Base-by-base conservation (phyloP, 371 early-diverging fungal genomes). In the Lichtheimia corymbifera region DNA sequence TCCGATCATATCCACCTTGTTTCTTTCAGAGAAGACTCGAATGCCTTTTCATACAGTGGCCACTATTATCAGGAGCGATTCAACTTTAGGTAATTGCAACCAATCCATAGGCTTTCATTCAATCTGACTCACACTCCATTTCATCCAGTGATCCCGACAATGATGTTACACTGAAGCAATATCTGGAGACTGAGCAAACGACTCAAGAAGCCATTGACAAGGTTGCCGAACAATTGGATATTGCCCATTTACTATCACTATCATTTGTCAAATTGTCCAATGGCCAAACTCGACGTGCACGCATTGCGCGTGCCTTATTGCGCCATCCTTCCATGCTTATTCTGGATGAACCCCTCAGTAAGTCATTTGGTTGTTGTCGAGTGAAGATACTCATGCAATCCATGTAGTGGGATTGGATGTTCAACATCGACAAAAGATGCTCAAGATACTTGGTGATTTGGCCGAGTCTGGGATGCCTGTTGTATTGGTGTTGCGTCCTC, bases 311-410 rank as follows among this genome's bases (percentile, higher is more conserved):
- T 24, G 72, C 80, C 25, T 55, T 87, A 17, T 54, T 83, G 22
- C 71, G 55, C 9, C 55, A 70, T 2, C 77, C 80, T 1, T 49
- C 62, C 1, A 68, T 79, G 69, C 58, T 84, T 35, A 71, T 87
- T 28, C 59, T 83, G 13, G 85, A 87, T 64, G 85, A 84, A 67
- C 85, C 87, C 1, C 76, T 87, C 17, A 86, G 86, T 86, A 74
- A 67, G 74, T 13, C n/a, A 20, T 18, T 53, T 3, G 49, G 2
- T 22, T 27, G 4, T 42, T 17, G 13, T 47, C 20, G 5, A 52
- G 22, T 25, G 28, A 18, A 58, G 44, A 27, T 43, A 30, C n/a
- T 28, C 18, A 53, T 35, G 17, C 45, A 15, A 15, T 11, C 18
- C 30, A 43, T 28, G 43, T 55, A 83, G 83, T 85, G 83, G 87